Evolutionary conservation across 352 stramenopile species (phyloP), one percentile per base, ranked within the genome.

Genomic region (Globisporangium canariense): DNA sequence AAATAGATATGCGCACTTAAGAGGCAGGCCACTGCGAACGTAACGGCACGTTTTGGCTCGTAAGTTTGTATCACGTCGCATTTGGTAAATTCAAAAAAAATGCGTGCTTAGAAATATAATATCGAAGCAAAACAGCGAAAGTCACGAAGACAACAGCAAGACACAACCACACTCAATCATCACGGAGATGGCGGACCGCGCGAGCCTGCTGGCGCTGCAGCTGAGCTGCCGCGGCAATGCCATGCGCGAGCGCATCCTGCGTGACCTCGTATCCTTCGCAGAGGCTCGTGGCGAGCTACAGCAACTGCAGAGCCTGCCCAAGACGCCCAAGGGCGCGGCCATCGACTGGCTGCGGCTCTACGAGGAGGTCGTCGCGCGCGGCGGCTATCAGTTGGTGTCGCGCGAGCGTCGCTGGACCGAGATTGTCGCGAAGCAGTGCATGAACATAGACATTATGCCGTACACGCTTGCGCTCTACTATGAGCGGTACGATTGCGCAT

Each of bases 271-370:
- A 9, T 64, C 75, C 43, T 90, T 92, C 54, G 14, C 50, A 1
- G 83, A 92, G 62, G 20, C 68, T 13, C 81, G 83, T 1, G 71
- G 71, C 0, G 79, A 90, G 68, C 47, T 76, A 16, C 38, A 65
- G 38, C 57, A 74, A 43, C 71, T 92, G 18, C 81, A 86, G 43
- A 59, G 16, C 3, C 75, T 92, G 52, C 83, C 83, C 9, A 80
- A 76, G 67, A 80, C 74, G 36, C 79, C 77, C 1, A 72, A 81
- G 10, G 80, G 80, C 51, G 70, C 67, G 34, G 20, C 71, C 1
- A 86, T 94, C 65, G 83, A 92, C 71, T 90, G 84, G 78, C 69
- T 94, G 22, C 75, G 83, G 46, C 69, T 94, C 58, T 94, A 94
- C 70, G 86, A 94, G 61, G 86, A 92, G 59, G 83, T 94, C 40